Percentiles rank a stretch among this genome's conserved stretches.
Evolutionary conservation across 2,329 filamentous ascomycete species (phyloP).

Genomic region (Colletotrichum sidae): DNA sequence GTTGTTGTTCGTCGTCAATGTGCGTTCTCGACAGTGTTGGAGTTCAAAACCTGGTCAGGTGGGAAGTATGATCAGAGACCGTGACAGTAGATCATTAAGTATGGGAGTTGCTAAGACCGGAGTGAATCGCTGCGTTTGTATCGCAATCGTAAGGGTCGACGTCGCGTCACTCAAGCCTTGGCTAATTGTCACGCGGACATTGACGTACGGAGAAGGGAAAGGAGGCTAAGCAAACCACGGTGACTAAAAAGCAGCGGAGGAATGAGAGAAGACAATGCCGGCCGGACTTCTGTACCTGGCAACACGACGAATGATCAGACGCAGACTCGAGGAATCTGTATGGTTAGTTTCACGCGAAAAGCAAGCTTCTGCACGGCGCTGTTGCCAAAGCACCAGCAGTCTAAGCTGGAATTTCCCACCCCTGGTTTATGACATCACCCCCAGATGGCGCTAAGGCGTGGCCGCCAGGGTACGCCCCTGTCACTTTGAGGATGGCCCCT

Average conservation of each 20-base stretch:
- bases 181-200: conserved; percentile 22
- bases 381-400: conserved; percentile 28
- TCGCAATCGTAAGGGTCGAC: background rate
- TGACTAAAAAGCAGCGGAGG: conserved; percentile 6
- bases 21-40: background rate
- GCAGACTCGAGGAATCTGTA: conserved; percentile 2
- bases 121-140: background rate
- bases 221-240: conserved; percentile 1
- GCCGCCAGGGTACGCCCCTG: conserved; percentile 16
- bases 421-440: conserved; percentile 33
- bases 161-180: conserved; percentile 35
- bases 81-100: too few species aligned
- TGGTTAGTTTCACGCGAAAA: conserved; percentile 34
- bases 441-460: conserved; percentile 6
- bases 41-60: too few species aligned
- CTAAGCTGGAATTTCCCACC: conserved; percentile 26
- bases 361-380: conserved; percentile 29
- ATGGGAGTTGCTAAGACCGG: conserved; percentile 5
- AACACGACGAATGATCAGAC: background rate
- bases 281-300: background rate
- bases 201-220: conserved; percentile 14
- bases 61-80: too few species aligned
- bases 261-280: conserved; percentile 24
- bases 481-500: conserved; percentile 3
- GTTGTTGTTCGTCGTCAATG: background rate